Evolutionary conservation across 2,329 filamentous ascomycete species (phyloP).

Genomic region (Colletotrichum eleusines): DNA sequence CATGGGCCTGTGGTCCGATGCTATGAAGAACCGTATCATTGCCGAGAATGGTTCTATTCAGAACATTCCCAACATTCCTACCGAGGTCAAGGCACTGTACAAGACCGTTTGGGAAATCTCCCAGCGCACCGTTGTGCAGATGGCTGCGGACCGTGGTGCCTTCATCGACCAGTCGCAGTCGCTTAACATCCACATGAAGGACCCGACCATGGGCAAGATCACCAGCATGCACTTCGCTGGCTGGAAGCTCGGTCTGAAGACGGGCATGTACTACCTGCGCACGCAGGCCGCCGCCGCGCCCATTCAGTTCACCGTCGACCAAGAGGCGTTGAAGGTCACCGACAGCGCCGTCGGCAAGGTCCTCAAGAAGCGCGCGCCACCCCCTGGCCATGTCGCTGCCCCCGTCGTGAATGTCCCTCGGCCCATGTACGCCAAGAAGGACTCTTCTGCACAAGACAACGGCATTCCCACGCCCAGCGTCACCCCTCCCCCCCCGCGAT

Average conservation of each 20-base stretch:
- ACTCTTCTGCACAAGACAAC: constrained; percentile 61
- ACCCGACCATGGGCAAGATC: constrained; percentile 99
- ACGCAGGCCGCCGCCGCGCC: constrained; percentile 97
- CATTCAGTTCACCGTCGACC: constrained; percentile 99
- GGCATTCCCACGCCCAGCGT: constrained; percentile 77
- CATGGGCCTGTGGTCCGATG: constrained; percentile 97
- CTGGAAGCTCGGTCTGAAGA: constrained; percentile 99
- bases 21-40: constrained; percentile 99
- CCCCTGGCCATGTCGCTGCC: constrained; percentile 68
- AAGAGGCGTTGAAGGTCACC: constrained; percentile 89
- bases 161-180: constrained; percentile 99
- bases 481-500: constrained; percentile 72
- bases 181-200: constrained; percentile 99
- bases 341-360: constrained; percentile 81
- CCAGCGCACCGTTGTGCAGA: constrained; percentile 94
- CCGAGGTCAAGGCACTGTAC: constrained; percentile 96
- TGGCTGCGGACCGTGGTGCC: constrained; percentile 97
- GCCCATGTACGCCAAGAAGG: constrained; percentile 71
- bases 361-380: constrained; percentile 77
- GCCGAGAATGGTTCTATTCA: constrained; percentile 95
- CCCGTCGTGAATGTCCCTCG: constrained; percentile 71
- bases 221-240: constrained; percentile 99
- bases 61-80: constrained; percentile 95
- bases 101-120: constrained; percentile 99
- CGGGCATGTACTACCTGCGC: constrained; percentile 99